Conservation (phyloP, 768 basidiomycete species). For the Strobilomyces echinocephalus region DNA sequence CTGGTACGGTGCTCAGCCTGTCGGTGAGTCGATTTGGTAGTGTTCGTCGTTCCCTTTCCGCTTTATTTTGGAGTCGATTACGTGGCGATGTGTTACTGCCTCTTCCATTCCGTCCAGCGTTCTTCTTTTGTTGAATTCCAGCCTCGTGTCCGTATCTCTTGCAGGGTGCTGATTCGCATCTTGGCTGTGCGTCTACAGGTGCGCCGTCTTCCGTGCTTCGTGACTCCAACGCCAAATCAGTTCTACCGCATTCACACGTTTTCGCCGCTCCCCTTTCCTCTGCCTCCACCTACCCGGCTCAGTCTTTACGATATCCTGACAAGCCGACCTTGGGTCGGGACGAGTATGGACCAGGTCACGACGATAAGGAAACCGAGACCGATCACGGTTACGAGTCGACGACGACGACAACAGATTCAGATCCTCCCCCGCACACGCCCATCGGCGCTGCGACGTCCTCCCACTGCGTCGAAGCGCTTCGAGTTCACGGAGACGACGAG, state of each 20-base stretch:
- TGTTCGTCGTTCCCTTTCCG: not conserved
- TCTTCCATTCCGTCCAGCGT: not conserved
- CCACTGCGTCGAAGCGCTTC: constrained; percentile 3
- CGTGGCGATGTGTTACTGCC: not conserved
- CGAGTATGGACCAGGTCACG: constrained; percentile 4
- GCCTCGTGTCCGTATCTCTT: not conserved
- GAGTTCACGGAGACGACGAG: constrained; percentile 15
- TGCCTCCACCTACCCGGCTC: not conserved
- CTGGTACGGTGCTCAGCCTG: constrained; percentile 18
- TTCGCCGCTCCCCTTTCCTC: constrained; percentile 1
- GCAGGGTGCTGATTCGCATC: constrained; percentile 9
- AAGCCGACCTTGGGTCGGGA: constrained; percentile 2
- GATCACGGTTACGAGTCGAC: constrained; percentile 26
- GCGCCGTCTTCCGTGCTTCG: constrained; percentile 8
- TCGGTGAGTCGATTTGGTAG: constrained; percentile 19
- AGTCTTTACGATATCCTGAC: constrained; percentile 1
- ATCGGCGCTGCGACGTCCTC: constrained; percentile 9
- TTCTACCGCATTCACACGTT: constrained; percentile 2
- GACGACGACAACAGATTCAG: constrained; percentile 26
- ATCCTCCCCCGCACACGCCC: constrained; percentile 26
- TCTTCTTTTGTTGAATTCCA: not conserved
- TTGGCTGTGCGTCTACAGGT: constrained; percentile 10
- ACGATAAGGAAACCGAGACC: constrained; percentile 22
- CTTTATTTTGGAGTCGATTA: not conserved
- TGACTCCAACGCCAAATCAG: constrained; percentile 8